A percentile compares a stretch with the other conserved stretches of the same genome.
Conservation (phyloP, 441 rosid species). For the Euphorbia celastroides region DNA sequence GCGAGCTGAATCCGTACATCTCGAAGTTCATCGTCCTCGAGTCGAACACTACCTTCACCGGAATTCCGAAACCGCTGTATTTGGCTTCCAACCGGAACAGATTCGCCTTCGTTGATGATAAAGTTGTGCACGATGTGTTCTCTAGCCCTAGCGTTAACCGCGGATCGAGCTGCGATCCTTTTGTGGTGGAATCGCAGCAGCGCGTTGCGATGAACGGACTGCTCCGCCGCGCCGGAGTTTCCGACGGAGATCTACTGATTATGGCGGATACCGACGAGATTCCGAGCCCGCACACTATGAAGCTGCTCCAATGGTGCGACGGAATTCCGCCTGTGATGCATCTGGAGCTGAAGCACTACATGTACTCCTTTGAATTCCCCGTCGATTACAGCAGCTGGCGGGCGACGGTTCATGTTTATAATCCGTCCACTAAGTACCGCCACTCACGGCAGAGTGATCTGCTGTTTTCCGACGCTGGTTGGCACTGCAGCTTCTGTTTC, state of each 20-base stretch:
- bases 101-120: conserved; percentile 53
- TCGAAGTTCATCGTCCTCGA: conserved; percentile 72
- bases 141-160: conserved; percentile 38
- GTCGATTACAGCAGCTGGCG: conserved; percentile 91
- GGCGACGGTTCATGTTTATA: conserved; percentile 47
- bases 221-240: conserved; percentile 50
- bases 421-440: conserved; percentile 44
- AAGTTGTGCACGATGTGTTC: conserved; percentile 57
- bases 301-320: conserved; percentile 74
- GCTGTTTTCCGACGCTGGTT: conserved; percentile 80
- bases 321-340: conserved; percentile 67
- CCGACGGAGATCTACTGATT: conserved; percentile 59
- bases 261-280: conserved; percentile 85
- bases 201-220: conserved; percentile 59
- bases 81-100: conserved; percentile 46
- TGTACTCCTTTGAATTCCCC: conserved; percentile 56
- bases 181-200: conserved; percentile 56
- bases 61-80: conserved; percentile 64
- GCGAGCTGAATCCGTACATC: conserved; percentile 60
- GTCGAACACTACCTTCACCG: conserved; percentile 86
- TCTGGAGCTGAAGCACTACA: conserved; percentile 70
- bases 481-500: conserved; percentile 94
- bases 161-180: conserved; percentile 47
- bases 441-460: conserved; percentile 69
- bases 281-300: conserved; percentile 78